phyloP scores from a whole-genome alignment of 2,329 filamentous ascomycete genomes.

The Colletotrichum noveboracense region DNA sequence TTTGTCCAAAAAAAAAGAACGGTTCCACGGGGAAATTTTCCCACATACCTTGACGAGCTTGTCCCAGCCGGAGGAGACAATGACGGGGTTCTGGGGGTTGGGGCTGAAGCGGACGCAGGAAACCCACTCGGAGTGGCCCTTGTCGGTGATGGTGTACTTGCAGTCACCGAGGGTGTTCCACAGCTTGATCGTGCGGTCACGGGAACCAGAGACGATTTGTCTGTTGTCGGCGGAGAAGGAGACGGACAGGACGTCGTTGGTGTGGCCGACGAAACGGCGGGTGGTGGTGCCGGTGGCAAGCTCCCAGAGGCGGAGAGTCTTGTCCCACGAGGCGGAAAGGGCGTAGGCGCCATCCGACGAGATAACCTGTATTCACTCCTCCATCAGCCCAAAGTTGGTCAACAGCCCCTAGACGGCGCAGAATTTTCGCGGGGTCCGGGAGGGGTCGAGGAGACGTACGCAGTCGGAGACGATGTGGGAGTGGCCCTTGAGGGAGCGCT shows the following conservation, averaged over 20 bases:
- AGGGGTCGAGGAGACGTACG: constrained; percentile 66
- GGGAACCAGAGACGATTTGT: constrained; percentile 98
- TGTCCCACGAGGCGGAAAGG: constrained; percentile 99
- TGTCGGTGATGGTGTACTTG: constrained; percentile 99
- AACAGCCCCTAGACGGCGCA: background rate
- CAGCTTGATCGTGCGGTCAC: constrained; percentile 99
- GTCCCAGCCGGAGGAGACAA: constrained; percentile 98
- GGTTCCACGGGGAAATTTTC: constrained; percentile 28
- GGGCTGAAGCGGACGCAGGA: constrained; percentile 99
- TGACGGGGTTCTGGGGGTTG: constrained; percentile 99
- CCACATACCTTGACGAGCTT: constrained; percentile 98
- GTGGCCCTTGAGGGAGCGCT: constrained; percentile 98
- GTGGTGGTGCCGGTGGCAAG: constrained; percentile 96
- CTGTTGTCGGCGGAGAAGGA: constrained; percentile 99
- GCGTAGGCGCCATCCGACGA: constrained; percentile 99
- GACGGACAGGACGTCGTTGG: constrained; percentile 98
- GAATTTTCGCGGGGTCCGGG: constrained; percentile 2
- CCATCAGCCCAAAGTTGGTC: constrained; percentile 37
- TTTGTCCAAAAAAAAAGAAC: background rate
- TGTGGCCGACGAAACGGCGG: constrained; percentile 98
- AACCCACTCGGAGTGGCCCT: constrained; percentile 99
- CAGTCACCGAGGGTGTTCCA: constrained; percentile 99
- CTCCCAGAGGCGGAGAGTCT: constrained; percentile 99
- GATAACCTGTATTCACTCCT: constrained; percentile 74
- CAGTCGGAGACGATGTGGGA: constrained; percentile 99